A percentile compares a stretch with the other conserved stretches of the same genome.
Evolutionary conservation across 331 rosid genomes (phyloP).

Genomic region (Pyrus hybrid): DNA sequence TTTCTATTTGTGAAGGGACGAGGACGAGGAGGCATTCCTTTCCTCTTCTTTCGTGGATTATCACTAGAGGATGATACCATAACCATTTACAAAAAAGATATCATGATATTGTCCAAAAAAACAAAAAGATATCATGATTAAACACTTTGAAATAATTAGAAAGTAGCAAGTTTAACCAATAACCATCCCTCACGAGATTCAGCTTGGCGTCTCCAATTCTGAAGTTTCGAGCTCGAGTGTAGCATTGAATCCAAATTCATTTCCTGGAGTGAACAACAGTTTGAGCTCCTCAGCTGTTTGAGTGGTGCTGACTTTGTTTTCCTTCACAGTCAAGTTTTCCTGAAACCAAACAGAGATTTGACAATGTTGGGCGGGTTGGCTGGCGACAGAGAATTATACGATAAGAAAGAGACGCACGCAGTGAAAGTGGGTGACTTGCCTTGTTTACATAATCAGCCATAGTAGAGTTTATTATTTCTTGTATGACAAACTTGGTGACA

Average conservation of each 20-base stretch:
- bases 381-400: background rate
- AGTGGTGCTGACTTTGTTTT: conserved; percentile 54
- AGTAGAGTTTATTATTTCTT: conserved; percentile 69
- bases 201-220: conserved; percentile 18
- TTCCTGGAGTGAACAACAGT: conserved; percentile 50
- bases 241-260: conserved; percentile 59
- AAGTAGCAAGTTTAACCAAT: background rate
- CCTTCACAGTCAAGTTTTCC: conserved; percentile 75
- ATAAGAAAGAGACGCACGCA: background rate
- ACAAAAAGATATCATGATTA: too few species aligned
- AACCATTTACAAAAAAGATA: too few species aligned
- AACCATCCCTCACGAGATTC: background rate
- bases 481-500: conserved; percentile 65
- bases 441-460: conserved; percentile 63
- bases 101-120: too few species aligned
- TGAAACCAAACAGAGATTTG: conserved; percentile 16
- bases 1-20: too few species aligned
- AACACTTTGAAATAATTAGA: too few species aligned
- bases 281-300: conserved; percentile 62
- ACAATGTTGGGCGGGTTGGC: background rate
- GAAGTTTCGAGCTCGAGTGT: conserved; percentile 43
- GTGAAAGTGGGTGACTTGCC: conserved; percentile 26
- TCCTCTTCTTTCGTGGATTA: too few species aligned
- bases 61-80: too few species aligned
- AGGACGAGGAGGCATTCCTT: too few species aligned